Percentiles rank a stretch among this genome's conserved stretches.
These are phyloP conservation scores for Neurospora sp. DNA, from an alignment of 495 filamentous ascomycete species.

Conservation along the genomic window DNA sequence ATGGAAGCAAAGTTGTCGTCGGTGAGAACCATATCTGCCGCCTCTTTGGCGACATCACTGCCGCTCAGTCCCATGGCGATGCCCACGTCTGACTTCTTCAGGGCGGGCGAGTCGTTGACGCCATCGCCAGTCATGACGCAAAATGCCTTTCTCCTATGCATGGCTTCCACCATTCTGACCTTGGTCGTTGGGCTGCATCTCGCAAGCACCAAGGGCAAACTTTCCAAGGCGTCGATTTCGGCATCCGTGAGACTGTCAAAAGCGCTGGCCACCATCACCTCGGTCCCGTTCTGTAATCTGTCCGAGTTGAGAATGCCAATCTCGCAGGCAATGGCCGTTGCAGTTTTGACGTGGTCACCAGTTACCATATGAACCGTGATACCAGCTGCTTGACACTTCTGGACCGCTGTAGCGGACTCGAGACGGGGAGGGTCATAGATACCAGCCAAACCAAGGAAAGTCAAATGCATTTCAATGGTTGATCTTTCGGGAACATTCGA, in stretches of 20 bases:
- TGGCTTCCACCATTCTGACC: slow-evolving; percentile 56
- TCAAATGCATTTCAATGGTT: slow-evolving; percentile 45
- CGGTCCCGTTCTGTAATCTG: slow-evolving; percentile 27
- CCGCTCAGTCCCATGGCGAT: slow-evolving; percentile 81
- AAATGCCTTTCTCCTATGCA: slow-evolving; percentile 52
- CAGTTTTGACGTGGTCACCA: slow-evolving; percentile 68
- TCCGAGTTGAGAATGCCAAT: slow-evolving; percentile 57
- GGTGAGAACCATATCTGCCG: slow-evolving; percentile 77
- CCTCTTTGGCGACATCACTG: slow-evolving; percentile 80
- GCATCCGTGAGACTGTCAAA: slow-evolving; percentile 51
- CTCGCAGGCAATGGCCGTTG: slow-evolving; percentile 62
- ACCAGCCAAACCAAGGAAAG: slow-evolving; percentile 54
- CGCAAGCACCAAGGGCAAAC: slow-evolving; percentile 53
- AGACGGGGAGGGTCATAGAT: slow-evolving; percentile 64
- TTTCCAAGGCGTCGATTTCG: slow-evolving; percentile 46
- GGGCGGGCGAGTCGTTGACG: slow-evolving; percentile 73
- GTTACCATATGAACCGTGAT: slow-evolving; percentile 76
- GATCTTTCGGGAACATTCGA: slow-evolving; percentile 21
- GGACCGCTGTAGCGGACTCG: slow-evolving; percentile 55
- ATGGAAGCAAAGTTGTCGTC: slow-evolving; percentile 83
- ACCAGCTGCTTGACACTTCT: slow-evolving; percentile 56
- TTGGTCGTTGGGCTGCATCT: slow-evolving; percentile 57
- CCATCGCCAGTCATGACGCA: slow-evolving; percentile 68
- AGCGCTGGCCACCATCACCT: slow-evolving; percentile 51
- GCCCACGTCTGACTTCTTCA: slow-evolving; percentile 71